These are phyloP conservation scores for Schoenoplectus tabernaemontani DNA, from an alignment of 202 grass and related monocot species.

Conservation along the genomic window DNA sequence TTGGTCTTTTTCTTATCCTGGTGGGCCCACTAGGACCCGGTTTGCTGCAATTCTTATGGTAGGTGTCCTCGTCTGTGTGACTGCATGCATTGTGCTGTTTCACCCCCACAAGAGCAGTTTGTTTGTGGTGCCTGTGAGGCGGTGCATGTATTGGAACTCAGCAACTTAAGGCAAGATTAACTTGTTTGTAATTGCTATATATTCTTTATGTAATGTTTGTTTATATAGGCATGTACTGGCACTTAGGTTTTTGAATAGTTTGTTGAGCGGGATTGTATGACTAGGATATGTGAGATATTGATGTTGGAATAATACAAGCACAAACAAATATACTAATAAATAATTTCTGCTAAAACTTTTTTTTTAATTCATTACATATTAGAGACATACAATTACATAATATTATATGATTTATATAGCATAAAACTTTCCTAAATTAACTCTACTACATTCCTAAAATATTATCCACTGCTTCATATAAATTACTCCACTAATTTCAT, in stretches of 20 bases:
- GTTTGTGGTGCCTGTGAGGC: constrained; percentile 55
- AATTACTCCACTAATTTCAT: no score
- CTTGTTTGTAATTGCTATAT: background rate
- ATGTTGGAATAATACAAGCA: no score
- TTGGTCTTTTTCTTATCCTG: constrained; percentile 34
- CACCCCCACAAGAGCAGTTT: constrained; percentile 45
- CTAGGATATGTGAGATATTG: background rate
- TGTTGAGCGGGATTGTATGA: background rate
- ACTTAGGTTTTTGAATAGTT: background rate
- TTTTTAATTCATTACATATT: no score
- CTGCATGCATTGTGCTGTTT: constrained; percentile 62
- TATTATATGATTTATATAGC: no score
- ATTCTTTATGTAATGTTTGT: constrained; percentile 2
- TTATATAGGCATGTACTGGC: background rate
- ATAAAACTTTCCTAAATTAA: no score
- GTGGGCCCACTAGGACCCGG: constrained; percentile 35
- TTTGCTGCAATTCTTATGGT: constrained; percentile 33
- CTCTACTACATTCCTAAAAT: no score
- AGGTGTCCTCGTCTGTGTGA: constrained; percentile 56
- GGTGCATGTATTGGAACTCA: constrained; percentile 46
- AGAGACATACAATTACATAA: no score
- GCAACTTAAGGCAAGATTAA: constrained; percentile 33
- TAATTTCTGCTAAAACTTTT: no score
- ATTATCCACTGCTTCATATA: no score
- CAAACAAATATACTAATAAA: no score